Evolutionary conservation across 1,284 basidiomycete species (phyloP).

Genomic region (Apiotrichum sp.): DNA sequence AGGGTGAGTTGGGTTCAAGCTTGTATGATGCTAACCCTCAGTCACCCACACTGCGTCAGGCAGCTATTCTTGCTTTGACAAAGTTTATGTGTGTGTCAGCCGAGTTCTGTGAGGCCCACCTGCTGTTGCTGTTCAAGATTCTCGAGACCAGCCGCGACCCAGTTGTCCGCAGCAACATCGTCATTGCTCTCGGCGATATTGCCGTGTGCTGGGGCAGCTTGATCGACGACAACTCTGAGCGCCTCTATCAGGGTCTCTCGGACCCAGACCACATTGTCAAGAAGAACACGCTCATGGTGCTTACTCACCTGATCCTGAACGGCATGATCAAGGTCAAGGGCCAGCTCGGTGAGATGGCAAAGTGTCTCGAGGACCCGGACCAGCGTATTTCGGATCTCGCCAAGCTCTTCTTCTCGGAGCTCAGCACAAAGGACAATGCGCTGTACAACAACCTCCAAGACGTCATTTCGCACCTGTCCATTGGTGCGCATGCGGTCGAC

Average conservation of each 20-base stretch:
- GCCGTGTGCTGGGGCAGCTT: conserved; percentile 94
- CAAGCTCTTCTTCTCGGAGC: conserved; percentile 92
- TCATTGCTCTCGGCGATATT: conserved; percentile 94
- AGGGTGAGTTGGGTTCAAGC: conserved; percentile 54
- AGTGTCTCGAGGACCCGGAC: conserved; percentile 93
- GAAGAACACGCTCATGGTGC: conserved; percentile 98
- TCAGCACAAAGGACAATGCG: conserved; percentile 94
- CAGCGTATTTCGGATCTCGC: conserved; percentile 83
- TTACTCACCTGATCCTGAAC: conserved; percentile 94
- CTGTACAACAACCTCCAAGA: conserved; percentile 98
- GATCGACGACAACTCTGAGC: conserved; percentile 94
- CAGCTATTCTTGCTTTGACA: conserved; percentile 81
- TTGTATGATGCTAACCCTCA: conserved; percentile 40
- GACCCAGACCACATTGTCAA: conserved; percentile 85
- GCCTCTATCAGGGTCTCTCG: conserved; percentile 86
- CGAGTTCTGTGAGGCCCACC: conserved; percentile 85
- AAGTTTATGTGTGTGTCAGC: conserved; percentile 96
- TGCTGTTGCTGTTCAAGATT: conserved; percentile 84
- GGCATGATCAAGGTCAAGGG: conserved; percentile 99
- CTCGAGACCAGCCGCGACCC: conserved; percentile 84
- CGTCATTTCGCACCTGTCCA: conserved; percentile 89
- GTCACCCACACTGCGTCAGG: conserved; percentile 79
- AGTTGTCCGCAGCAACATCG: conserved; percentile 87
- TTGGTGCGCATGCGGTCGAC: conserved; percentile 88
- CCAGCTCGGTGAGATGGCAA: conserved; percentile 98